Conservation (phyloP, 345 rosid species). For the Salix exigua region DNA sequence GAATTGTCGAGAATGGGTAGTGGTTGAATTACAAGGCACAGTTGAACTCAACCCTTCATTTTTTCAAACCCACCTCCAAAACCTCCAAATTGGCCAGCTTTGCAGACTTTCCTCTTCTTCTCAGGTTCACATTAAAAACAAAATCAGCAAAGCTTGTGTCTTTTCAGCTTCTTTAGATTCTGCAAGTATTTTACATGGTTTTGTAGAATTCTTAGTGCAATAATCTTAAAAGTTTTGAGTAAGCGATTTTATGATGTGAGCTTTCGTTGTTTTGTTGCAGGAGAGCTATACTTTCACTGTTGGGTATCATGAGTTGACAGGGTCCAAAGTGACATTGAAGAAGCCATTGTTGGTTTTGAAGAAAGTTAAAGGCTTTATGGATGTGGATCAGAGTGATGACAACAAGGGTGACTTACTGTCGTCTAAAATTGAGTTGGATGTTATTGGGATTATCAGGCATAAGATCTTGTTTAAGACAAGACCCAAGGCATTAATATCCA, state of each 20-base stretch:
- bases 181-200: background rate
- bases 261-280: slow-evolving; percentile 25
- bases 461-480: slow-evolving; percentile 76
- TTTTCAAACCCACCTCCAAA: slow-evolving; percentile 53
- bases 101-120: slow-evolving; percentile 54
- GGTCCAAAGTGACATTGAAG: slow-evolving; percentile 12
- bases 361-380: slow-evolving; percentile 43
- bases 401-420: slow-evolving; percentile 3
- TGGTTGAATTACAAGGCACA: slow-evolving; percentile 82
- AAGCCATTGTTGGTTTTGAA: slow-evolving; percentile 37
- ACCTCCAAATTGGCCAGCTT: slow-evolving; percentile 73
- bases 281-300: slow-evolving; percentile 72
- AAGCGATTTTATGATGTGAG: background rate
- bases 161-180: background rate
- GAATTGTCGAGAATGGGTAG: slow-evolving; percentile 79
- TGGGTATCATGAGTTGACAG: slow-evolving; percentile 57
- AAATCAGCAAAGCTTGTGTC: background rate
- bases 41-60: slow-evolving; percentile 65
- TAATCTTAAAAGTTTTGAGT: background rate
- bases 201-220: background rate
- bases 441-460: slow-evolving; percentile 63
- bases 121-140: slow-evolving; percentile 38
- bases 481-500: slow-evolving; percentile 78
- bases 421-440: slow-evolving; percentile 50
- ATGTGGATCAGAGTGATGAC: slow-evolving; percentile 21